Conservation (phyloP, 257 asterid genomes). For the Verbascum thapsus region DNA sequence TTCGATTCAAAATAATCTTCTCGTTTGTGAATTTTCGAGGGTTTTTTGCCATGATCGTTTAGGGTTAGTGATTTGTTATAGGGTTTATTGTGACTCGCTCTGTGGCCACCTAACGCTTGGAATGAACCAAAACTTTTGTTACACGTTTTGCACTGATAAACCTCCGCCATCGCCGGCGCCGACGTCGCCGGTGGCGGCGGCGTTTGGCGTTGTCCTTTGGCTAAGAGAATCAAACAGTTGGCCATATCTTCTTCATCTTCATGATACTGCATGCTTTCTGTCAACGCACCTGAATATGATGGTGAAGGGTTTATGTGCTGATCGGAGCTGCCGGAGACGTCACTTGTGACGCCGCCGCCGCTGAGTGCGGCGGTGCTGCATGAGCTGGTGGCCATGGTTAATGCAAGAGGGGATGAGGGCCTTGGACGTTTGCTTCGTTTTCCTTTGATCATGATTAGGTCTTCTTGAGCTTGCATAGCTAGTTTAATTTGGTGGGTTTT, state of each 20-base stretch:
- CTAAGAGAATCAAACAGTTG: slow-evolving; percentile 73
- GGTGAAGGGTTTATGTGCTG: slow-evolving; percentile 33
- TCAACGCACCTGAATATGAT: slow-evolving; percentile 34
- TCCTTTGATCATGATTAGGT: slow-evolving; percentile 45
- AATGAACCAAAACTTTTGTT: slow-evolving; percentile 66
- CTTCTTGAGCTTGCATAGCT: slow-evolving; percentile 51
- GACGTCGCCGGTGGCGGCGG: slow-evolving; percentile 23
- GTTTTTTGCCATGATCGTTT: slow-evolving; percentile 30
- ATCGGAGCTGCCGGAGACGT: slow-evolving; percentile 21
- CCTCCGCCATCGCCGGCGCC: slow-evolving; percentile 33
- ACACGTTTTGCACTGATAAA: slow-evolving; percentile 85
- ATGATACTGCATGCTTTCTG: too few relatives aligned
- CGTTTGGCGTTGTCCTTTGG: slow-evolving; percentile 50
- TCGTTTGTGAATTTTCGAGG: slow-evolving; percentile 8
- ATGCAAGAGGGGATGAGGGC: slow-evolving; percentile 48
- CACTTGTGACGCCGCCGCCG: slow-evolving; percentile 5
- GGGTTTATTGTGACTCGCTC: slow-evolving; percentile 87
- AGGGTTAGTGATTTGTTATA: slow-evolving; percentile 30
- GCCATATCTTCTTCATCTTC: slow-evolving; percentile 89
- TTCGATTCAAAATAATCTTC: slow-evolving; percentile 15
- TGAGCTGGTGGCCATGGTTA: slow-evolving; percentile 57
- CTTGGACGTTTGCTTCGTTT: slow-evolving; percentile 72
- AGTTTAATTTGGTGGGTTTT: too few relatives aligned
- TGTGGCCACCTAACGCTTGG: slow-evolving; percentile 94
- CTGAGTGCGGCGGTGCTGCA: too few relatives aligned